Base-by-base conservation (phyloP, 495 filamentous ascomycete genomes). In the Paragyromitra xinjiangensis region DNA sequence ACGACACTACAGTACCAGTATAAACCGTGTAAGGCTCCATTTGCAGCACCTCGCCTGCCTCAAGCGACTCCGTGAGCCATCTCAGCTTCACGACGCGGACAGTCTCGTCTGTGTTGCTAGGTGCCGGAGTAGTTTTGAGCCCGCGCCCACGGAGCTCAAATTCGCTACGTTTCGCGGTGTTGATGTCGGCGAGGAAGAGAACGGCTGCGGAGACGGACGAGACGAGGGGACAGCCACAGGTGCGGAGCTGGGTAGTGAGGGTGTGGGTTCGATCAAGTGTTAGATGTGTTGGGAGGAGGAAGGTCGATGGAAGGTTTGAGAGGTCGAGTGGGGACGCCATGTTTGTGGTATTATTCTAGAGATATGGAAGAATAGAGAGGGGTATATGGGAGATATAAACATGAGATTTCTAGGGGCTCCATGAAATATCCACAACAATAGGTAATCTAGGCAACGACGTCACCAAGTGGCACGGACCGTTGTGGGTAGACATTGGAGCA, bases 131-230 rank as follows among this genome's bases (percentile, higher is more conserved):
- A 1, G 82, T 78, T 69, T 70, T 91, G 75, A 89, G 55, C 24
- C 86, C 91, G 56, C 86, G 87, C 45, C 88, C 88, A 55, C 93
- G 87, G 48, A 98, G 85, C 84, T 98, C 95, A 70, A 95, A 88
- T 11, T 87, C 86, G 0, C 92, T 93, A 9, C 95, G 89, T 78
- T 89, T 88, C 68, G 89, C 89, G 61, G 89, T 90, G 0, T 84
- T 84, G 37, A 97, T 86, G 66, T 89, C 92, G 0, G 91, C 93
- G 24, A 99, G 84, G 4, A 98, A 82, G 1, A 98, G 71, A 9
- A 86, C 86, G 6, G 94, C 94, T 81, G 97, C 92, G 3, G 85
- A 84, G 64, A 91, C 85, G 80, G 94, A 89, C 66, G 91, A 91
- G 0, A 93, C 96, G 55, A 97, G 82, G 0, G 83, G 84, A 2